phyloP scores from a whole-genome alignment of 306 rosid species.

The Fragaria iinumae region DNA sequence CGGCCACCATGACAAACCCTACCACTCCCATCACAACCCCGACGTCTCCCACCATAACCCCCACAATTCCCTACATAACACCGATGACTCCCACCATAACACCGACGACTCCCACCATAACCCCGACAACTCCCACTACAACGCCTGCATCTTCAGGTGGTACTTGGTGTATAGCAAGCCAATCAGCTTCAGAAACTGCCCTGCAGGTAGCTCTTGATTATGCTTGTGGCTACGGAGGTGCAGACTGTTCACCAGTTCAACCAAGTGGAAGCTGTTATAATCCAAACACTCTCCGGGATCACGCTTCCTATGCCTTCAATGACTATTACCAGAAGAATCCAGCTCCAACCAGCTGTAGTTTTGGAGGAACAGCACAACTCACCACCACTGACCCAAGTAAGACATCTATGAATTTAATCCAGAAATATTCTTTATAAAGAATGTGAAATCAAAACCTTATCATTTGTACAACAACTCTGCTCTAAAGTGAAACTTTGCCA shows the following conservation, averaged over 20 bases:
- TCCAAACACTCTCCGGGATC: slow-evolving; percentile 66
- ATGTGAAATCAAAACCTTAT: background rate
- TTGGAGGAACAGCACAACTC: slow-evolving; percentile 73
- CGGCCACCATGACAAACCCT: slow-evolving; percentile 15
- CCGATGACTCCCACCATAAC: slow-evolving; percentile 17
- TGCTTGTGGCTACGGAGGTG: slow-evolving; percentile 87
- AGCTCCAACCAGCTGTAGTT: slow-evolving; percentile 69
- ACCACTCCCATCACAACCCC: slow-evolving; percentile 17
- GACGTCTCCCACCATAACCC: slow-evolving; percentile 17
- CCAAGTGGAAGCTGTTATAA: slow-evolving; percentile 68
- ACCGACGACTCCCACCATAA: slow-evolving; percentile 14
- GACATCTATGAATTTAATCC: slow-evolving; percentile 24
- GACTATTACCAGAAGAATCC: slow-evolving; percentile 84
- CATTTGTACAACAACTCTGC: background rate
- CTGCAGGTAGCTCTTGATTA: slow-evolving; percentile 89
- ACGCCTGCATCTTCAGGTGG: slow-evolving; percentile 50
- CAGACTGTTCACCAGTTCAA: slow-evolving; percentile 77
- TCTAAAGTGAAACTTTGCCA: background rate
- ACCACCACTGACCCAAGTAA: slow-evolving; percentile 85
- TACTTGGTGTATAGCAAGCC: slow-evolving; percentile 79
- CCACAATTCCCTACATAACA: slow-evolving; percentile 12
- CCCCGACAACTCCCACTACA: slow-evolving; percentile 34
- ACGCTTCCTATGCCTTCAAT: slow-evolving; percentile 93
- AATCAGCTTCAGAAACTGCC: slow-evolving; percentile 62
- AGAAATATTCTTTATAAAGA: background rate